Evolutionary conservation across 805 yeast species (phyloP).

Genomic region (Pichia californica): DNA sequence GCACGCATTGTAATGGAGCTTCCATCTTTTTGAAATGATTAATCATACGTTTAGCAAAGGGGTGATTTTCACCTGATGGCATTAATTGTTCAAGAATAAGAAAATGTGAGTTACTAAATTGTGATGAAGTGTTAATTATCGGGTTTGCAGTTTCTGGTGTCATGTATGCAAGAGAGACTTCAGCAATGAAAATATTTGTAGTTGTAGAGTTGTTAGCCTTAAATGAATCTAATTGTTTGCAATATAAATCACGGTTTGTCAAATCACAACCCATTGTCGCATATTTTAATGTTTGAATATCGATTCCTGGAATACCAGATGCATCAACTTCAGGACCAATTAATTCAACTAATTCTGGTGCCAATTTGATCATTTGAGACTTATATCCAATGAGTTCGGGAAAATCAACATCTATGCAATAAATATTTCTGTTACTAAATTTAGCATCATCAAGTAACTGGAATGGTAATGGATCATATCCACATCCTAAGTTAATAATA

Average conservation of each 20-base stretch:
- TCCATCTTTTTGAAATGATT: conserved; percentile 59
- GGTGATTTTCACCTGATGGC: conserved; percentile 56
- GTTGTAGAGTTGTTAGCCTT: conserved; percentile 22
- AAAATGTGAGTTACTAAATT: conserved; percentile 48
- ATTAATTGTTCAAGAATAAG: conserved; percentile 63
- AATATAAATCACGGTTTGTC: conserved; percentile 38
- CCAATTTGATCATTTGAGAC: conserved; percentile 41
- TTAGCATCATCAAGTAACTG: conserved; percentile 33
- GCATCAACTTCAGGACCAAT: conserved; percentile 31
- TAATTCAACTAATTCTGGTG: conserved; percentile 40
- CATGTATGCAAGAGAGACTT: conserved; percentile 81
- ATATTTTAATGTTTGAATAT: conserved; percentile 39
- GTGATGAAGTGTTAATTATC: conserved; percentile 44
- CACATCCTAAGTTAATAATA: conserved; percentile 73
- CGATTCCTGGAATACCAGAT: conserved; percentile 17
- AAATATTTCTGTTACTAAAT: conserved; percentile 19
- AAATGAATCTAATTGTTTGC: conserved; percentile 24
- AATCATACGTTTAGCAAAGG: conserved; percentile 72
- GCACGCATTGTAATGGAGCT: conserved; percentile 65
- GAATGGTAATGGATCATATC: conserved; percentile 61
- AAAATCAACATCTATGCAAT: conserved; percentile 69
- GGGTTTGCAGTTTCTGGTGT: conserved; percentile 56
- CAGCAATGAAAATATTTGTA: conserved; percentile 63
- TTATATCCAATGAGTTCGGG: conserved; percentile 60
- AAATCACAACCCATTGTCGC: conserved; percentile 63